Base-by-base conservation (phyloP, 352 stramenopile genomes). In the Phytophthora hybrid region DNA sequence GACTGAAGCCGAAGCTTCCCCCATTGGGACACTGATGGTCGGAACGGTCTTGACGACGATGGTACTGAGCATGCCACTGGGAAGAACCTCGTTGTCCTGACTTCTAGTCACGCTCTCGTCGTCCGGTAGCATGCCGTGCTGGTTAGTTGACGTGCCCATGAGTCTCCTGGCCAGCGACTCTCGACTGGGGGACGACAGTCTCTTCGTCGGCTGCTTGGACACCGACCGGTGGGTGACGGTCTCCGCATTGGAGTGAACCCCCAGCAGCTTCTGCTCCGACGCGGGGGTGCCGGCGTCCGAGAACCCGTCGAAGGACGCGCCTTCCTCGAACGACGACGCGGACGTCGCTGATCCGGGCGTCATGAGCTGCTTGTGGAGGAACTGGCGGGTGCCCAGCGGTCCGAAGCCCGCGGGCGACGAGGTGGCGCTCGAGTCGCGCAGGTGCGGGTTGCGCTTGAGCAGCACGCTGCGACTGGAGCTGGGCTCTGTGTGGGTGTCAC, bases 281-380 rank as follows among this genome's bases (percentile, higher is more conserved):
- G 54, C 58, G 19, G 73, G 76, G 8, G 76, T 83, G 0, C 73
- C 65, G 23, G 37, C 63, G 49, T 80, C 76, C 0, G 73, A 83
- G 23, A 77, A 72, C 8, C 69, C 64, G 53, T 82, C 72, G 65
- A 69, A 68, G 1, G 68, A 78, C 7, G 64, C 64, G 2, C 66
- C 52, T 59, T 80, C 76, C 65, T 83, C 76, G 51, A 80, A 83
- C 5, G 76, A 80, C 37, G 76, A 82, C 14, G 73, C 69, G 18
- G 76, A 82, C 1, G 76, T 82, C 1, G 66, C 76, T 0, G 76
- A 82, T 5, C 73, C 76, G 8, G 76, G 76, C 3, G 76, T 79
- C 65, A 79, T 66, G 19, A 73, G 39, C 37, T 82, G 72, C 46
- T 82, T 82, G 29, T 69, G 71, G 4, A 82, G 41, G 39, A 77